These are phyloP conservation scores for Camelina neglecta DNA, from an alignment of 345 rosid genomes.

Conservation along the genomic window DNA sequence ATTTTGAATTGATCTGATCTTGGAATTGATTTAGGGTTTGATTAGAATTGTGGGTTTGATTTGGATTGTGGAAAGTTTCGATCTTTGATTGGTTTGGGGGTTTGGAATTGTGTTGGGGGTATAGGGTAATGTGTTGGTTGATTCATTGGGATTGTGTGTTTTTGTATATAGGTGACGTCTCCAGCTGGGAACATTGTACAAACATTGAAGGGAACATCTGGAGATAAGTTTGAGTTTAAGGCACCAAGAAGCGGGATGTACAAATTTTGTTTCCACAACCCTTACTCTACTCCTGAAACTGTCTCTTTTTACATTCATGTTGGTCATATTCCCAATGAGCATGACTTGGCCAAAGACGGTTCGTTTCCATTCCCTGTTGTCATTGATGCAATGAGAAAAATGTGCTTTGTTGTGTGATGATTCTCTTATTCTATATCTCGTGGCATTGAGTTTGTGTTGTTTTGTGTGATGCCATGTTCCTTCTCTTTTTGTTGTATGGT, in stretches of 20 bases:
- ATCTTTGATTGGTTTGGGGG: neutral
- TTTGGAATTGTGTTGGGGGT: neutral
- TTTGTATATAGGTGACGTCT: constrained; percentile 67
- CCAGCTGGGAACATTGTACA: constrained; percentile 77
- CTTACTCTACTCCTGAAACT: constrained; percentile 90
- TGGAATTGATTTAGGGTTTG: no score
- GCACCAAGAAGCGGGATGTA: constrained; percentile 97
- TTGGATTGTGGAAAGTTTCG: neutral
- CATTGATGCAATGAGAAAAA: neutral
- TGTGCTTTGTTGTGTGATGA: neutral
- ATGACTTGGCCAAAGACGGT: constrained; percentile 97
- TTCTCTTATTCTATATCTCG: neutral
- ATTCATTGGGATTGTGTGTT: neutral
- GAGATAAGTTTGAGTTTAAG: constrained; percentile 90
- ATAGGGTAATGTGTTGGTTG: neutral
- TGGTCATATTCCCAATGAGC: constrained; percentile 94
- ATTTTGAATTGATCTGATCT: constrained; percentile 28
- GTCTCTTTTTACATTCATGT: constrained; percentile 94
- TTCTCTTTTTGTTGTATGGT: constrained; percentile 23
- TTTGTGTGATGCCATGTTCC: constrained; percentile 6
- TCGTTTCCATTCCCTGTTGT: constrained; percentile 24
- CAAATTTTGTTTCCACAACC: constrained; percentile 95
- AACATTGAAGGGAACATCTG: constrained; percentile 81
- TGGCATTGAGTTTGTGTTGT: neutral
- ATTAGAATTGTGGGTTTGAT: neutral